Evolutionary conservation across 73 alveolate genomes (phyloP).

Genomic region (Effrenium voratum): DNA sequence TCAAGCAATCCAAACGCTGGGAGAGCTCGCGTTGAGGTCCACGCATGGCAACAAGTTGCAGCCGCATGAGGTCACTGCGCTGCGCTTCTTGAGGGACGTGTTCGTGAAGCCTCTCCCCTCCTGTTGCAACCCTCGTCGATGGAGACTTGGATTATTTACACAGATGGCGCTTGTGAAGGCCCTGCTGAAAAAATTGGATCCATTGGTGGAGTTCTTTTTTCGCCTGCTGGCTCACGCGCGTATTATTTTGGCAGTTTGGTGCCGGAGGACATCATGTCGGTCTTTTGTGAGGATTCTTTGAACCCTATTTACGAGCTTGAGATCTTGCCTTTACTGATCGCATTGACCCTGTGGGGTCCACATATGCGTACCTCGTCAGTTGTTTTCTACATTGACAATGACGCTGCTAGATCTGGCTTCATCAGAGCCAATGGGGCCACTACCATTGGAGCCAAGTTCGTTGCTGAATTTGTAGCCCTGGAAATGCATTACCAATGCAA

Average conservation of each 20-base stretch:
- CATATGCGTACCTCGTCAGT: background rate
- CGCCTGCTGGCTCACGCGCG: background rate
- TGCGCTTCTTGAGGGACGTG: background rate
- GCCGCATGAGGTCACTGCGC: background rate
- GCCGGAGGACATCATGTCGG: background rate
- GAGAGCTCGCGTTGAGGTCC: background rate
- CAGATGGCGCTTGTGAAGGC: slow-evolving; percentile 13
- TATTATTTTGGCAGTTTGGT: background rate
- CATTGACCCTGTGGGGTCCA: background rate
- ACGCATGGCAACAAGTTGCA: background rate
- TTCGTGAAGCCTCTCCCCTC: background rate
- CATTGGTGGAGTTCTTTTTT: background rate
- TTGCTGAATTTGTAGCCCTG: background rate
- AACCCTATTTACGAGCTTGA: background rate
- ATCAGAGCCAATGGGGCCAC: too few relatives aligned
- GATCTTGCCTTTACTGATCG: background rate
- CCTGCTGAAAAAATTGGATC: background rate
- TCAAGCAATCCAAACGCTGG: background rate
- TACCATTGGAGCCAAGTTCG: too few relatives aligned
- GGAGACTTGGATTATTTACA: background rate
- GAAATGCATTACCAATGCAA: too few relatives aligned
- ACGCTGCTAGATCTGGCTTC: background rate
- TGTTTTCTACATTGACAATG: background rate
- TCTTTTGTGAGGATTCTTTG: background rate
- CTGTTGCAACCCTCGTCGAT: background rate